These are phyloP conservation scores for Chaetomium fimeti DNA, from an alignment of 495 filamentous ascomycete species.

Conservation along the genomic window DNA sequence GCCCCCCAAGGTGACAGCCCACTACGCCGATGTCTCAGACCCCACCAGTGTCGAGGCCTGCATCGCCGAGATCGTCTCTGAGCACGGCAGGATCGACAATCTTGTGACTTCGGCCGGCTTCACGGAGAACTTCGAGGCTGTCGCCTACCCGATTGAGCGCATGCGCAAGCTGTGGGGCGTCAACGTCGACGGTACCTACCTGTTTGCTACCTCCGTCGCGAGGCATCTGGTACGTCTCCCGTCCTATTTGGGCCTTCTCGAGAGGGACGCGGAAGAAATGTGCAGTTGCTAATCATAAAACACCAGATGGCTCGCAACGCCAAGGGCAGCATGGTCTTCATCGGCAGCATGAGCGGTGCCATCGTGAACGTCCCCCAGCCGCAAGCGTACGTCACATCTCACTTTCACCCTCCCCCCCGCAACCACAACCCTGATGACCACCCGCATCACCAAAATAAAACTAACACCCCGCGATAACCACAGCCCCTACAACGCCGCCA, in stretches of 20 bases:
- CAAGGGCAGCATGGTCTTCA: slow-evolving; percentile 86
- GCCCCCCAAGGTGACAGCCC: slow-evolving; percentile 79
- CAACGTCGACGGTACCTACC: slow-evolving; percentile 91
- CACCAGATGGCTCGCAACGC: slow-evolving; percentile 66
- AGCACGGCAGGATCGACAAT: slow-evolving; percentile 81
- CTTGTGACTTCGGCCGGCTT: slow-evolving; percentile 95
- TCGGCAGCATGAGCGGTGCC: slow-evolving; percentile 88
- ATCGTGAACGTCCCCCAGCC: slow-evolving; percentile 96
- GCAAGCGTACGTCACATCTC: slow-evolving; percentile 55
- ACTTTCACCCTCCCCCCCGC: neutral
- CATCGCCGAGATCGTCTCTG: slow-evolving; percentile 63
- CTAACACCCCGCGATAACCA: neutral
- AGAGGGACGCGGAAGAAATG: too few relatives aligned
- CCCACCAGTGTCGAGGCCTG: slow-evolving; percentile 70
- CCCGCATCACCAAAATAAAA: neutral
- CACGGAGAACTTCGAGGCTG: slow-evolving; percentile 91
- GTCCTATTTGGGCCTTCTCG: neutral
- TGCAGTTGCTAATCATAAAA: neutral
- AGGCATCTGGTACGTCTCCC: slow-evolving; percentile 61
- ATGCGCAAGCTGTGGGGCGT: slow-evolving; percentile 91
- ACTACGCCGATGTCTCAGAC: slow-evolving; percentile 82
- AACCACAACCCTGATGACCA: too few relatives aligned
- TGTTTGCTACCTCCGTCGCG: slow-evolving; percentile 81
- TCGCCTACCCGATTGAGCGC: slow-evolving; percentile 81
- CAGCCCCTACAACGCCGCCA: slow-evolving; percentile 81